These are phyloP conservation scores for Asterochloris erici DNA, from an alignment of 139 green algal genomes.

Conservation along the genomic window DNA sequence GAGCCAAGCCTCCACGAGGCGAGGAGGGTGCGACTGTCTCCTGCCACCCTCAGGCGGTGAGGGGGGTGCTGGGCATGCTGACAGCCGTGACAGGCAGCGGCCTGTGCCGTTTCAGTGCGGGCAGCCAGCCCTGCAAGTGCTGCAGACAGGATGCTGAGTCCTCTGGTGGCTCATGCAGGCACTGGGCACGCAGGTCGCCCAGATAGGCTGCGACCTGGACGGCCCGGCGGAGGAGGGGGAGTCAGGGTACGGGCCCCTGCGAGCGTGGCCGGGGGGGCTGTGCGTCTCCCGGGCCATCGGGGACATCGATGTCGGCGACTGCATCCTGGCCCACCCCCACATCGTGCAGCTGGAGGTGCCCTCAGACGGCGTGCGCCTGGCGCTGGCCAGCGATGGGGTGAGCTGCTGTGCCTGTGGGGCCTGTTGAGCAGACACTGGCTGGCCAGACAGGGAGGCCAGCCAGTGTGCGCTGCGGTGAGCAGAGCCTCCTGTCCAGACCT, in stretches of 20 bases:
- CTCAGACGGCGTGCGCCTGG: not conserved
- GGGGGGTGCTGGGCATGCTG: not conserved
- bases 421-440: not conserved
- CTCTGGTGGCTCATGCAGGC: not conserved
- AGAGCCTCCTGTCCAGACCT: not conserved
- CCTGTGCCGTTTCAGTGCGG: too few species aligned
- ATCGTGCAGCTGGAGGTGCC: constrained; percentile 68
- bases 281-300: constrained; percentile 84
- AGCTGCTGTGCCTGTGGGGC: constrained; percentile 2
- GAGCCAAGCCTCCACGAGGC: too few species aligned
- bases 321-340: constrained; percentile 79
- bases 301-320: constrained; percentile 80
- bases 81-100: constrained; percentile 16
- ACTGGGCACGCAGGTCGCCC: not conserved
- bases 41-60: too few species aligned
- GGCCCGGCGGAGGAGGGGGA: constrained; percentile 15
- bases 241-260: constrained; percentile 77
- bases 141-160: not conserved
- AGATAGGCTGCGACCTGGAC: not conserved
- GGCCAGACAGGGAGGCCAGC: not conserved
- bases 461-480: not conserved
- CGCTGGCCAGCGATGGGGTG: constrained; percentile 10
- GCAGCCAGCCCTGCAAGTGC: not conserved
- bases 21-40: too few species aligned
- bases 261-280: constrained; percentile 89